A percentile compares a stretch with the other conserved stretches of the same genome.
These are phyloP conservation scores for Rubia yunnanensis DNA, from an alignment of 257 asterid genomes.

Conservation along the genomic window DNA sequence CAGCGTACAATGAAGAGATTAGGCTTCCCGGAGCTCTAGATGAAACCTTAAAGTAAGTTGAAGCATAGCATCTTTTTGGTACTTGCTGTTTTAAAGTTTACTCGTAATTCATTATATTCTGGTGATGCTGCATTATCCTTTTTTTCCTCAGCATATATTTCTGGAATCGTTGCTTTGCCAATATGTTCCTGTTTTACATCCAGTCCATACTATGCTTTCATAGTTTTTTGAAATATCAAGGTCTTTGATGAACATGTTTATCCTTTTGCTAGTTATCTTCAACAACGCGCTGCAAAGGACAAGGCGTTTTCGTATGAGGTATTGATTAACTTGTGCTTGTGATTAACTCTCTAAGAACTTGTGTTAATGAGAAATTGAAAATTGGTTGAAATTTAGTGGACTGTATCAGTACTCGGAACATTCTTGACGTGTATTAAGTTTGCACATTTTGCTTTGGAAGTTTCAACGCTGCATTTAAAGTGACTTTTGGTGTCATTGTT, in stretches of 20 bases:
- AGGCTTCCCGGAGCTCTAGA: constrained; percentile 90
- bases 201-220: not conserved
- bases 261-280: constrained; percentile 65
- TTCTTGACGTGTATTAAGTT: not conserved
- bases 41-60: constrained; percentile 67
- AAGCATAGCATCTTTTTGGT: constrained; percentile 5
- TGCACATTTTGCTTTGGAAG: not conserved
- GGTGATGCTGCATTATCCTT: not conserved
- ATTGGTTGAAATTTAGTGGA: not conserved
- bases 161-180: not conserved
- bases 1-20: constrained; percentile 89
- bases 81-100: not conserved
- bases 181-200: not conserved
- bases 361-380: not conserved
- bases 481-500: constrained; percentile 8
- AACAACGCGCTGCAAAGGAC: constrained; percentile 68
- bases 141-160: not conserved
- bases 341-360: not conserved
- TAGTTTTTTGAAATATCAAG: not conserved
- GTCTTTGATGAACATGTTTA: constrained; percentile 13
- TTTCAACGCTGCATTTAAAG: not conserved
- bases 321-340: constrained; percentile 6
- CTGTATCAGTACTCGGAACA: not conserved
- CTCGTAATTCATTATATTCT: not conserved
- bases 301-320: constrained; percentile 84